Evolutionary conservation across 2,329 filamentous ascomycete genomes (phyloP), one percentile per base, ranked within the genome.

Genomic region (Aureobasidium melanogenum): DNA sequence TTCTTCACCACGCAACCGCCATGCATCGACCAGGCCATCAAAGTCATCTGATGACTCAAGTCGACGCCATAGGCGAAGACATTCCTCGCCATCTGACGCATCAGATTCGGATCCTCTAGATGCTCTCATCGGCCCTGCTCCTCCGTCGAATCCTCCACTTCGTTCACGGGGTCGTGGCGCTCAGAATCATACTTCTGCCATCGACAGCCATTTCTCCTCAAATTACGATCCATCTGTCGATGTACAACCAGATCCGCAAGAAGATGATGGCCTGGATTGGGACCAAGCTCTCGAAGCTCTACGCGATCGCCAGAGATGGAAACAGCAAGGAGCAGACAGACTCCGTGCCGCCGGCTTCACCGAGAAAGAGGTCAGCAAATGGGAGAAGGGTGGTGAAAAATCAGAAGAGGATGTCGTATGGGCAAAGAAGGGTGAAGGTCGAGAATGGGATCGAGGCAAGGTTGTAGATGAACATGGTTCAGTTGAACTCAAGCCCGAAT

Each of bases 141-240:
- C 83, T 9, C 85, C 86, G 30, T 75, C 74, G 4, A 65, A 70
- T 38, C 68, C 70, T 34, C 64, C 54, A 22, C 69, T 84, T 34
- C 80, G 76, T 59, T 76, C 79, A n/a, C 85, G 89, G 30, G 91
- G 91, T 10, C 84, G 91, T 41, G 91, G 91, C 39, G 83, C 83
- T 15, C 79, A 83, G 41, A 76, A 70, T 46, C 7, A 38, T 36
- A 76, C 80, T 5, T 86, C 85, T 28, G 85, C 83, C 10, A 95
- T 97, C 66, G 91, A 97, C 69, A 79, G 82, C 26, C 89, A 89
- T 57, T 97, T 97, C 72, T 86, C 88, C 0, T 77, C 84, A 1
- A 81, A 74, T 19, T 87, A 87, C 67, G 78, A 87, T 63, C 84
- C 84, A 1, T 70, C 76, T 7, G 73, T 87, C 3, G 75, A 79